Base-by-base conservation (phyloP, 305 asterid species). In the Fraxinus latifolia region DNA sequence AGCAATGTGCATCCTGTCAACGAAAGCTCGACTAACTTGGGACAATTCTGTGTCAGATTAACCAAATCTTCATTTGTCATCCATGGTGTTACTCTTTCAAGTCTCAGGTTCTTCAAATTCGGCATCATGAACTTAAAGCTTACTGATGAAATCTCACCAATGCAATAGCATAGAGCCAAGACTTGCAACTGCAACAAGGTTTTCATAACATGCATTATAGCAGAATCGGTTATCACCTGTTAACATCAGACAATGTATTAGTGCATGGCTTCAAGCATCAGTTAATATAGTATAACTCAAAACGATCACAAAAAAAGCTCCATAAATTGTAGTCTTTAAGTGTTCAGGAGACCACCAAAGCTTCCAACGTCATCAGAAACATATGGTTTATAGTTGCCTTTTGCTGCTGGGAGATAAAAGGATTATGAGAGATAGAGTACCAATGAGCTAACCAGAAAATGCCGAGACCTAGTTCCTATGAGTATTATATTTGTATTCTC, bases 21-120 rank as follows among this genome's bases (percentile, higher is more conserved):
- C 23, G 99, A 93, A 86, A 95, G 94, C 81, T 87, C 82, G 74
- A 84, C 84, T 89, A 95, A 87, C 82, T 91, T 85, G 70, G 83
- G 79, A 86, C 95, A 95, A 85, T 85, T 91, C 84, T 82, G 90
- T 62, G 94, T 86, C 81, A 95, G 89, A 83, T 81, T 91, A 79
- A 88, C 87, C 89, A 95, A 83, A 80, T 90, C 97, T 82, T 82
- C 89, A 84, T 91, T 91, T 84, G 92, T 92, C 97, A 95, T 93
- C 93, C 93, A 89, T 31, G 94, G 86, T 37, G 95, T 80, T 37
- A 92, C 97, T 83, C 99, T 89, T 89, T 92, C 92, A 84, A 95
- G 99, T 88, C 90, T 92, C 91, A 95, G 87, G 79, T 79, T 92
- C 89, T 89, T 95, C 91, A 95, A 86, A 87, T 87, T 85, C 60